Evolutionary conservation across 352 stramenopile species (phyloP).

Genomic region (Phytophthora macrochlamydospora): DNA sequence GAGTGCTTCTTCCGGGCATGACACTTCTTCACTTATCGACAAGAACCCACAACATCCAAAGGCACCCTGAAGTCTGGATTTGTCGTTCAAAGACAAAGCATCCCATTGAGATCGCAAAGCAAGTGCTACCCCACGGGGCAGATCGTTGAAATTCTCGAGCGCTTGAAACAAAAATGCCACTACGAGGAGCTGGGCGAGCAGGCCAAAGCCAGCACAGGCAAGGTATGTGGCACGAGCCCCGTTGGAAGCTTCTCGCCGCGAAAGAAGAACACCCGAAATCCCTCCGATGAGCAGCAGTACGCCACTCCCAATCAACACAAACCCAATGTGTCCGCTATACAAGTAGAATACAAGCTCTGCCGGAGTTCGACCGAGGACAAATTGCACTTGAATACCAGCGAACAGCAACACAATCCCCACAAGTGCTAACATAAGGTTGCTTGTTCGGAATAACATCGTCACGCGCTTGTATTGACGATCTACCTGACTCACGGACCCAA

Average conservation of each 20-base stretch:
- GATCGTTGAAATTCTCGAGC: conserved; percentile 42
- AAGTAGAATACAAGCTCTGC: conserved; percentile 54
- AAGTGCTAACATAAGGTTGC: conserved; percentile 38
- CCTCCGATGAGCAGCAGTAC: conserved; percentile 28
- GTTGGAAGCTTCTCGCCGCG: conserved; percentile 33
- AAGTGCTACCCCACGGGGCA: conserved; percentile 33
- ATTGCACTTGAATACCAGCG: conserved; percentile 53
- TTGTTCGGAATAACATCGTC: conserved; percentile 34
- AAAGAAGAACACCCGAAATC: conserved; percentile 29
- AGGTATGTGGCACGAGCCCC: conserved; percentile 38
- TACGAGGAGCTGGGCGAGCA: conserved; percentile 43
- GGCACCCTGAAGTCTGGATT: conserved; percentile 37
- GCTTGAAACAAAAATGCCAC: conserved; percentile 41
- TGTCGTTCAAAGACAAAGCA: conserved; percentile 16
- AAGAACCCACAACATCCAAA: conserved; percentile 66
- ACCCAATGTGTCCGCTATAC: conserved; percentile 44
- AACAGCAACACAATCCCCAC: conserved; percentile 53
- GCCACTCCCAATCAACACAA: conserved; percentile 34
- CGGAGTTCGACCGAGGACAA: conserved; percentile 62
- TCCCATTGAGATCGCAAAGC: conserved; percentile 38
- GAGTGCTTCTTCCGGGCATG: conserved; percentile 58
- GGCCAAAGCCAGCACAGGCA: conserved; percentile 24
- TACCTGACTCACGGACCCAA: conserved; percentile 38
- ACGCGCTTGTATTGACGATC: conserved; percentile 44
- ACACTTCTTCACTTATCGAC: conserved; percentile 32